Base-by-base conservation (phyloP, 371 early-diverging fungal species). In the Mucor indicus region DNA sequence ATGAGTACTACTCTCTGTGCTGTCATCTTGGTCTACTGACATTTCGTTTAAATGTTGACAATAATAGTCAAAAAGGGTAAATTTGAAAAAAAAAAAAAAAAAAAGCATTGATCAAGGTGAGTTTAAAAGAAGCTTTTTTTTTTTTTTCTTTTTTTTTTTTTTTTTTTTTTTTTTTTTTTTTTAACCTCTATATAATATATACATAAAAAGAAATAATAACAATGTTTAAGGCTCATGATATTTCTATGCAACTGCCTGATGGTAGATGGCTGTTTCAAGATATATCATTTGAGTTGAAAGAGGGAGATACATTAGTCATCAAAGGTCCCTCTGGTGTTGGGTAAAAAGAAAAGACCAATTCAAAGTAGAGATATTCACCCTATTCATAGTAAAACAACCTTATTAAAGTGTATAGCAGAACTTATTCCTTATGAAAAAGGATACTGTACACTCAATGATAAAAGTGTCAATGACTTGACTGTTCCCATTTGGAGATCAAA, bases 341-440 rank as follows among this genome's bases (percentile, higher is more conserved):
- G 84, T 85, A 77, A 60, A 29, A 12, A 8, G 30, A 29, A 29
- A 8, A 29, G 30, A 29, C 30, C 8, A 29, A 29, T 29, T 29
- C 12, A 6, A 8, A 12, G 6, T 29, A 8, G 30, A 12, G n/a
- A n/a, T n/a, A 29, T 29, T 29, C 30, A 8, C 7, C 12, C 5
- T 38, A 12, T 24, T 10, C 13, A 22, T 64, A 86, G 92, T 21
- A 92, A 94, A 60, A 87, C 92, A 1, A 94, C 95, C 0, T 65
- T 94, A 4, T 75, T 94, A 25, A 88, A 88, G 57, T 90, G 90
- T 53, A 65, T 94, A 38, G 87, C 92, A 9, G 85, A 91, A 48
- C 75, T 91, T 13, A 69, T 83, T 3, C 67, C 81, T 3, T 81
- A 79, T 50, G 81, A 88, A 13, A 64, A 72, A 24, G 92, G 92